Evolutionary conservation across 192 early-diverging fungal genomes (phyloP).

Genomic region (Linnemannia exigua): DNA sequence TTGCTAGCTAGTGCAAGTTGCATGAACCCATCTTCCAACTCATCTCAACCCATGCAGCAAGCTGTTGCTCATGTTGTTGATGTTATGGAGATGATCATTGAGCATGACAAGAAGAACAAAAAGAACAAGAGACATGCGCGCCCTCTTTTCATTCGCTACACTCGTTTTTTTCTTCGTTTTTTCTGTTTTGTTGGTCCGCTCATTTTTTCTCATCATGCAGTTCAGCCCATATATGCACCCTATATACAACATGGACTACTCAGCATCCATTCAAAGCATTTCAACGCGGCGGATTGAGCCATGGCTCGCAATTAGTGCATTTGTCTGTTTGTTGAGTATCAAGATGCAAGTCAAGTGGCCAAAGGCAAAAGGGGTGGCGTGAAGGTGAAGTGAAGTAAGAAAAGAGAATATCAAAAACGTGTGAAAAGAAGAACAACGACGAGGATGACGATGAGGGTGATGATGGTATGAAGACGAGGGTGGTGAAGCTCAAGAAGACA

Average conservation of each 20-base stretch:
- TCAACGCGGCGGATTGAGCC: not conserved
- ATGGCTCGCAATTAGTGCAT: conserved; percentile 8
- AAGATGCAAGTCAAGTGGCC: not conserved
- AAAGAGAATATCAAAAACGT: not conserved
- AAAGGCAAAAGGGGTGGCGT: not conserved
- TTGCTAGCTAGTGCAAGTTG: not conserved
- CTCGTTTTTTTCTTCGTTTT: conserved; percentile 6
- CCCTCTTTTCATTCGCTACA: conserved; percentile 5
- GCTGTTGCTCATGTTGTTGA: not conserved
- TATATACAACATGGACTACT: too few relatives aligned
- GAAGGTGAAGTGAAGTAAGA: not conserved
- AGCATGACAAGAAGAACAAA: not conserved
- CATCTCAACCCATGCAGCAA: not conserved
- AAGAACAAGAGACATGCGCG: too few relatives aligned
- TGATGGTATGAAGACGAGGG: too few relatives aligned
- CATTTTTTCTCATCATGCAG: conserved; percentile 10
- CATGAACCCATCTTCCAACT: not conserved
- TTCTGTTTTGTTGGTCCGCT: not conserved
- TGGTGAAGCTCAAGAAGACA: too few relatives aligned
- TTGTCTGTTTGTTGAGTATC: not conserved
- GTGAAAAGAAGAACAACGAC: not conserved
- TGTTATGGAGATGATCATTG: not conserved
- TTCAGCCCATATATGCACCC: not conserved
- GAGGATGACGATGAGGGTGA: too few relatives aligned
- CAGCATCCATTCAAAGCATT: not conserved